These are phyloP conservation scores for Verticillium nubilum DNA, from an alignment of 2,329 filamentous ascomycete genomes.

Conservation along the genomic window DNA sequence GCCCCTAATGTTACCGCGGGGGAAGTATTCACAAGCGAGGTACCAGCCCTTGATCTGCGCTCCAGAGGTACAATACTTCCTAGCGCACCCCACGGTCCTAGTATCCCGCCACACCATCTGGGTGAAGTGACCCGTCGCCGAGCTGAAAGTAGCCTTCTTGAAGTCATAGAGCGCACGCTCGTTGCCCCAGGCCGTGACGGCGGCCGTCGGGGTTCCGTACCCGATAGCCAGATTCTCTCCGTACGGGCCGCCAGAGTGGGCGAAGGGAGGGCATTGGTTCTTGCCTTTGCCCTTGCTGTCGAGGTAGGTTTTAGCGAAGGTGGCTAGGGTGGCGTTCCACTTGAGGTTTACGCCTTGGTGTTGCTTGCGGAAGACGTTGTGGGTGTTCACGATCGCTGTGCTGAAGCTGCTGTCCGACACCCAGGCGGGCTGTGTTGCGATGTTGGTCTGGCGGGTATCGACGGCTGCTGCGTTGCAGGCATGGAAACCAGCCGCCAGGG, in stretches of 20 bases:
- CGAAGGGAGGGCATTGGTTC: neutral
- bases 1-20: slow-evolving; percentile 57
- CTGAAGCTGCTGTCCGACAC: slow-evolving; percentile 31
- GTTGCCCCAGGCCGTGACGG: slow-evolving; percentile 47
- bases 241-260: neutral
- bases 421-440: slow-evolving; percentile 21
- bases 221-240: neutral
- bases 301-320: slow-evolving; percentile 48
- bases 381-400: slow-evolving; percentile 56
- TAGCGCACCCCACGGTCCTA: slow-evolving; percentile 49
- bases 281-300: slow-evolving; percentile 8
- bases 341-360: slow-evolving; percentile 53
- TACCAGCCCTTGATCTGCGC: slow-evolving; percentile 45
- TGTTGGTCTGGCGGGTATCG: neutral
- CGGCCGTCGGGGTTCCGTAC: neutral
- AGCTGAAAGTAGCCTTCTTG: slow-evolving; percentile 38
- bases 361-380: slow-evolving; percentile 58
- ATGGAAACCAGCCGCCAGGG: neutral
- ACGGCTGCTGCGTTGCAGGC: neutral
- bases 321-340: slow-evolving; percentile 62
- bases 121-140: slow-evolving; percentile 52
- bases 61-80: slow-evolving; percentile 27
- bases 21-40: slow-evolving; percentile 66
- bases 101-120: slow-evolving; percentile 53
- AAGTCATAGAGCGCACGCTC: slow-evolving; percentile 48